These are phyloP conservation scores for Puccinia hordei DNA, from an alignment of 1,284 basidiomycete species.

Conservation along the genomic window DNA sequence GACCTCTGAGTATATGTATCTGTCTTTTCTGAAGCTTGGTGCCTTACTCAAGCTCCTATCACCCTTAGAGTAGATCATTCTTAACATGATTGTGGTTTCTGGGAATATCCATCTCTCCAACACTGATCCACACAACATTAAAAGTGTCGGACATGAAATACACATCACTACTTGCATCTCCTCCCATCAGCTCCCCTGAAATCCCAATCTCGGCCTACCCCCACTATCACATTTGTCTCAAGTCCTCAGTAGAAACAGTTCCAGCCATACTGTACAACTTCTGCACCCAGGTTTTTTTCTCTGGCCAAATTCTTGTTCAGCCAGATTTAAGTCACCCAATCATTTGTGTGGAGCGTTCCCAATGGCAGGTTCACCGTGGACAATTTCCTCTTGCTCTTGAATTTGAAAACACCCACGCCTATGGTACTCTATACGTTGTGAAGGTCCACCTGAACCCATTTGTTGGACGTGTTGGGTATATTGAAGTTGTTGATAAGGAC, in stretches of 20 bases:
- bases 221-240: background rate
- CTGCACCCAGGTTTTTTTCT: background rate
- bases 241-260: background rate
- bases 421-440: background rate
- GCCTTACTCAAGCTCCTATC: no score
- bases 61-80: no score
- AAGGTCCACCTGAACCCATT: background rate
- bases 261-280: background rate
- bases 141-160: background rate
- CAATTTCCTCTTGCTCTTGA: background rate
- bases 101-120: background rate
- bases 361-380: background rate
- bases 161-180: background rate
- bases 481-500: background rate
- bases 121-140: background rate
- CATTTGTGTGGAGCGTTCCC: background rate
- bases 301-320: background rate
- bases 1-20: no score
- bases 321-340: background rate
- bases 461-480: no score
- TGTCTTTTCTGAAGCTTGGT: no score
- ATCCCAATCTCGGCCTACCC: background rate
- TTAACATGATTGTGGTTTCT: background rate
- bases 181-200: background rate
- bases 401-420: background rate